Percentiles rank a stretch among this genome's conserved stretches.
Conservation (phyloP, 257 asterid genomes). For the Leonotis leonurus region DNA sequence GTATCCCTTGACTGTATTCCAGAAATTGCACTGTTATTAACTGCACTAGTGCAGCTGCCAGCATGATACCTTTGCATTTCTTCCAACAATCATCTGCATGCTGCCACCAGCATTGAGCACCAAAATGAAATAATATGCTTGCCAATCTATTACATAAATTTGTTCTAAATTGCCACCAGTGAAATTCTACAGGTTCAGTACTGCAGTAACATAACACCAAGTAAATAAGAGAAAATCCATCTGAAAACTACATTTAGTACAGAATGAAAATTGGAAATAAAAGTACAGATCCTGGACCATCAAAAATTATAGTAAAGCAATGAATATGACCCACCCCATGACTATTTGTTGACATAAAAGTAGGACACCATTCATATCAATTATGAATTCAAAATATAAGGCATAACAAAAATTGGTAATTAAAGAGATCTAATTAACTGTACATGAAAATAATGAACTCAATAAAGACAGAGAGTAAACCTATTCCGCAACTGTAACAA, state of each 20-base stretch:
- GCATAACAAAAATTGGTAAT: no score
- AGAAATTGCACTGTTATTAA: constrained; percentile 59
- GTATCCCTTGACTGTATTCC: constrained; percentile 79
- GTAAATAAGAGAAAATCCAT: not conserved
- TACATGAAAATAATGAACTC: no score
- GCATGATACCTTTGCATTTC: constrained; percentile 99
- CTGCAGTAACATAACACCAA: not conserved
- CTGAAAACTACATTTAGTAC: not conserved
- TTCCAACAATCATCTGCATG: constrained; percentile 88
- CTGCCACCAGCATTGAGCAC: constrained; percentile 90
- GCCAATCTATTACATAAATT: constrained; percentile 14
- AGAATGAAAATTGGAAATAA: no score
- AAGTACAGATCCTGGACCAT: not conserved
- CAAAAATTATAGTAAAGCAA: not conserved
- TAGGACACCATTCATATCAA: no score
- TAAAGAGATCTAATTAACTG: no score
- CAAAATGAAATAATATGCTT: constrained; percentile 23
- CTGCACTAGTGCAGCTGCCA: constrained; percentile 97
- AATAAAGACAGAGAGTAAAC: no score
- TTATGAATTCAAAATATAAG: no score
- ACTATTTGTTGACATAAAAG: no score
- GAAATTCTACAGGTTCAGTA: not conserved
- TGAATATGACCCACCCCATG: not conserved
- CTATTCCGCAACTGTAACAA: no score
- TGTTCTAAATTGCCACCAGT: constrained; percentile 6